Percentiles rank a stretch among this genome's conserved stretches.
These are phyloP conservation scores for Colletotrichum destructivum DNA, from an alignment of 2,329 filamentous ascomycete species.

Conservation along the genomic window DNA sequence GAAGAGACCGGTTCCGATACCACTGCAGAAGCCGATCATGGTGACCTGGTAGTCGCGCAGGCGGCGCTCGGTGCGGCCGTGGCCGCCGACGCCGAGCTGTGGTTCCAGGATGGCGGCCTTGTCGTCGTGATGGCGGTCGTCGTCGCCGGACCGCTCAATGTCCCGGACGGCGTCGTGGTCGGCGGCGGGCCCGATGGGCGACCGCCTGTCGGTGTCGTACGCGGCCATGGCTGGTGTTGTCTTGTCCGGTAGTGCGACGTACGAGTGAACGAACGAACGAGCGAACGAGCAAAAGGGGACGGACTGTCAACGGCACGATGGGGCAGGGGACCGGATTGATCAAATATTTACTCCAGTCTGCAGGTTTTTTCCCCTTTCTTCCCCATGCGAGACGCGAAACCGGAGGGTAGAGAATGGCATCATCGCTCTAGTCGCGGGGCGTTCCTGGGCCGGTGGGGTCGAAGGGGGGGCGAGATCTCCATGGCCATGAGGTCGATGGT, in stretches of 20 bases:
- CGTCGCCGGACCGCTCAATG: conserved; percentile 24
- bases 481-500: neutral
- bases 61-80: conserved; percentile 41
- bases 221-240: conserved; percentile 27
- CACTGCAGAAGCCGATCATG: conserved; percentile 66
- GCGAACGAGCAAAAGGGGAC: no score
- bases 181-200: conserved; percentile 30
- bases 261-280: neutral
- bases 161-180: conserved; percentile 27
- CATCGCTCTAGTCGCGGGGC: conserved; percentile 31
- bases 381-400: conserved; percentile 22
- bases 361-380: conserved; percentile 8
- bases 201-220: conserved; percentile 27
- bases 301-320: neutral
- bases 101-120: conserved; percentile 40
- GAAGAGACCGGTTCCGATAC: conserved; percentile 64
- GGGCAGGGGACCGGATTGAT: conserved; percentile 10
- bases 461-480: neutral
- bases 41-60: conserved; percentile 59
- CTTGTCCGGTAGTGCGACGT: neutral
- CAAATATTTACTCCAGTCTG: conserved; percentile 7
- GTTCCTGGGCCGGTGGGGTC: conserved; percentile 27
- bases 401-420: conserved; percentile 36
- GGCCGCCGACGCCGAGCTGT: conserved; percentile 41
- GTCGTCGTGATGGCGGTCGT: conserved; percentile 17